Conservation (phyloP, 129 eudicot species). For the Flaveria trinervia region DNA sequence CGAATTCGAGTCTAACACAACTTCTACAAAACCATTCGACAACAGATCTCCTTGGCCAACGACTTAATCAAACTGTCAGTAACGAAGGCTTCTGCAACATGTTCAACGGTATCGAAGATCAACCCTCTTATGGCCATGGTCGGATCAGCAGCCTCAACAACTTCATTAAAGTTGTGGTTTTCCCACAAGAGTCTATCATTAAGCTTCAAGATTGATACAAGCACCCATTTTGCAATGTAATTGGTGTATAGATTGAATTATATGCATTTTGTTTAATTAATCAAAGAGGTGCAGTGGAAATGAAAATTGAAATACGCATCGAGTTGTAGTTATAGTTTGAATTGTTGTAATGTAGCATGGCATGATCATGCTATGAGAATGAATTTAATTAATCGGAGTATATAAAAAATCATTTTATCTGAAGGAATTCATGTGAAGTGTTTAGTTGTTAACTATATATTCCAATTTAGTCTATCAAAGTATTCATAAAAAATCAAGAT, state of each 20-base stretch:
- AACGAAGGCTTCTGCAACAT: slow-evolving; percentile 70
- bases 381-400: slow-evolving; percentile 27
- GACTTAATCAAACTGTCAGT: slow-evolving; percentile 43
- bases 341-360: slow-evolving; percentile 36
- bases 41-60: slow-evolving; percentile 50
- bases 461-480: not conserved
- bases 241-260: slow-evolving; percentile 49
- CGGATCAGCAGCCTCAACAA: slow-evolving; percentile 61
- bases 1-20: slow-evolving; percentile 48
- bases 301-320: slow-evolving; percentile 20
- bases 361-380: slow-evolving; percentile 15
- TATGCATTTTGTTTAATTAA: slow-evolving; percentile 21
- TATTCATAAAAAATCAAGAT: slow-evolving; percentile 8
- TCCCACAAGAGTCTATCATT: slow-evolving; percentile 11
- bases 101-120: slow-evolving; percentile 67
- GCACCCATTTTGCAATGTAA: slow-evolving; percentile 46
- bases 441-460: slow-evolving; percentile 21
- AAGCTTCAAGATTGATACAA: slow-evolving; percentile 32
- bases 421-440: slow-evolving; percentile 49
- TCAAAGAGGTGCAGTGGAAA: slow-evolving; percentile 1
- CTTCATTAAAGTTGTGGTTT: slow-evolving; percentile 38
- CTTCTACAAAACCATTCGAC: slow-evolving; percentile 61
- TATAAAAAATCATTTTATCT: slow-evolving; percentile 22
- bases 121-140: slow-evolving; percentile 85
- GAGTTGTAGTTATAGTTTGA: slow-evolving; percentile 35